phyloP scores from a whole-genome alignment of 1,284 basidiomycete genomes.

The Athelia psychrophila region DNA sequence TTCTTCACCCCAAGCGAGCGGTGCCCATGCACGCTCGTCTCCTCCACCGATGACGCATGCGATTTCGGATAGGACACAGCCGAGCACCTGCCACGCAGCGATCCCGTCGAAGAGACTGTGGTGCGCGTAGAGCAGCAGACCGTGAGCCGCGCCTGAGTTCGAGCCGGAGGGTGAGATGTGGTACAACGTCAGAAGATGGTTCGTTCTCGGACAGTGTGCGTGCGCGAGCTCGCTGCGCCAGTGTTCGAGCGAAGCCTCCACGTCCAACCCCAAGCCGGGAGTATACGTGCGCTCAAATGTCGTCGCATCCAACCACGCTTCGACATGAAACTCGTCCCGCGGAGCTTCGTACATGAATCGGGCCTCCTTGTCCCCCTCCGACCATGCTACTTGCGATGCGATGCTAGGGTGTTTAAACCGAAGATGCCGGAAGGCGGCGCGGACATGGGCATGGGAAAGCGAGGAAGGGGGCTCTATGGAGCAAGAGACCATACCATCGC shows the following conservation, averaged over 20 bases:
- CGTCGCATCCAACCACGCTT: background rate
- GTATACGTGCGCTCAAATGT: background rate
- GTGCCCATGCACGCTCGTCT: background rate
- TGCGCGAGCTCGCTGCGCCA: background rate
- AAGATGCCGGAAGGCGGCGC: background rate
- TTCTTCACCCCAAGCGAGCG: background rate
- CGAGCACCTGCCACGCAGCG: background rate
- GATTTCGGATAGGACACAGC: background rate
- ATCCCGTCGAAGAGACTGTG: background rate
- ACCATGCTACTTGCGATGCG: background rate
- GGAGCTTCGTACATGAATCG: background rate
- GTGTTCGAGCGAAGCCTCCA: background rate
- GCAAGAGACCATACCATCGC: background rate
- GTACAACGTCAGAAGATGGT: background rate
- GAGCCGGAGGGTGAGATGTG: background rate
- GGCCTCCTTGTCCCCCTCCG: background rate
- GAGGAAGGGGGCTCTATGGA: background rate
- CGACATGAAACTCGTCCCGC: background rate
- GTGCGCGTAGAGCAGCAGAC: background rate
- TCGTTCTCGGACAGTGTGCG: background rate
- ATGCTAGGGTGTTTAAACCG: background rate
- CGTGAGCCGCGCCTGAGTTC: background rate
- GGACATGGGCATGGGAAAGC: background rate
- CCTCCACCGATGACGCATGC: background rate
- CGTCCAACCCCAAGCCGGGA: background rate